Conservation (phyloP, 169 alveolate genomes). For the Plasmodium sp. region DNA sequence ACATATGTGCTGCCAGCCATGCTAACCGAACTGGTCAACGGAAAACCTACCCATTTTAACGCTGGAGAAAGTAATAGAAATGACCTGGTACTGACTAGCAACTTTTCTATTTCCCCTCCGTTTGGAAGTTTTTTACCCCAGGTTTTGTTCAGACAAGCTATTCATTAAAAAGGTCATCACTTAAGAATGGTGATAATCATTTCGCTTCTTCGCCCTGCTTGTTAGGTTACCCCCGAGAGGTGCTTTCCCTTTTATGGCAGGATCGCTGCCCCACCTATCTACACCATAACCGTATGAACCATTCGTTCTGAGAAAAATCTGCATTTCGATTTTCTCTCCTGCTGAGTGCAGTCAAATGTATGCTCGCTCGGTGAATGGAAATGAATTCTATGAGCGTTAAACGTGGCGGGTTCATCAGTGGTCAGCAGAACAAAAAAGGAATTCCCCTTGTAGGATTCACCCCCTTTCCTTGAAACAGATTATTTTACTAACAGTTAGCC, state of each 20-base stretch:
- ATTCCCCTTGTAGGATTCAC: conserved; percentile 79
- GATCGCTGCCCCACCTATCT: background rate
- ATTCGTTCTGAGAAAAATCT: conserved; percentile 88
- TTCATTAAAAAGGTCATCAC: conserved; percentile 24
- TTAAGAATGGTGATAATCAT: conserved; percentile 8
- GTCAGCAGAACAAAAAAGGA: conserved; percentile 85
- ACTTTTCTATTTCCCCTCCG: conserved; percentile 67
- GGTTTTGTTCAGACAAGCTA: conserved; percentile 28
- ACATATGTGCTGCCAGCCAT: background rate
- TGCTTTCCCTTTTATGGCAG: background rate
- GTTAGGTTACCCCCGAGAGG: background rate
- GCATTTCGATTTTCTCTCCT: conserved; percentile 89
- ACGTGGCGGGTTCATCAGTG: conserved; percentile 87
- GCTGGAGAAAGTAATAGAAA: conserved; percentile 88
- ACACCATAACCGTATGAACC: conserved; percentile 65
- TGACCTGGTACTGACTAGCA: conserved; percentile 86
- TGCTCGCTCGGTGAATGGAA: conserved; percentile 91
- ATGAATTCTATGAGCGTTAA: conserved; percentile 85
- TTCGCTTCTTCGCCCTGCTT: background rate
- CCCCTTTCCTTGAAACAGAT: conserved; percentile 83
- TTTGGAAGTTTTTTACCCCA: conserved; percentile 64
- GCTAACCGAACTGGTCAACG: conserved; percentile 54
- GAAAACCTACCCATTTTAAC: conserved; percentile 86
- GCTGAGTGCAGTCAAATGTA: conserved; percentile 89
- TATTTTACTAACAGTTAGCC: conserved; percentile 82